phyloP scores from a whole-genome alignment of 345 rosid genomes.

The Populus nigra region DNA sequence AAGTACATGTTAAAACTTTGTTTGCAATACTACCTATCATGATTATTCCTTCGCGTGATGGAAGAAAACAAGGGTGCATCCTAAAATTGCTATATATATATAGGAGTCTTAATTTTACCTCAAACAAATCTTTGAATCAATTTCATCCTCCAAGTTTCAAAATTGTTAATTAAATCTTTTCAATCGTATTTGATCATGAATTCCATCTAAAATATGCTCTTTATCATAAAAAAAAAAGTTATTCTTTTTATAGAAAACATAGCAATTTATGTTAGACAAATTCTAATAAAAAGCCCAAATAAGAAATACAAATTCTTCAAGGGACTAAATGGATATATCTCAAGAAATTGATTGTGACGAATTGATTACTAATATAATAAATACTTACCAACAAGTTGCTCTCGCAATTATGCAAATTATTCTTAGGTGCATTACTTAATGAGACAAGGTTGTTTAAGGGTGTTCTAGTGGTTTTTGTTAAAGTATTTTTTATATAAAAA shows the following conservation, averaged over 20 bases:
- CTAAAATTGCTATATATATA: too few relatives aligned
- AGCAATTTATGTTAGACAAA: too few relatives aligned
- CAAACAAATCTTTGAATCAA: not conserved
- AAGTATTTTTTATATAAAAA: too few relatives aligned
- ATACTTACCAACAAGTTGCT: not conserved
- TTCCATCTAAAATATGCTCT: not conserved
- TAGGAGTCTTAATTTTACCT: not conserved
- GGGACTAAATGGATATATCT: not conserved
- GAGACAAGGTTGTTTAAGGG: not conserved
- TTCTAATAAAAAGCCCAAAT: not conserved
- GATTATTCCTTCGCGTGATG: not conserved
- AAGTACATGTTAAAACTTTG: not conserved
- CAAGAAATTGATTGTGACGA: not conserved
- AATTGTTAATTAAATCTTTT: too few relatives aligned
- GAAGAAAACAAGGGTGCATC: not conserved
- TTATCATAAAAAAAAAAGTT: too few relatives aligned
- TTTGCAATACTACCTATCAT: not conserved
- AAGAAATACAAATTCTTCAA: not conserved
- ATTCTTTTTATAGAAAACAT: too few relatives aligned
- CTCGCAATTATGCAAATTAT: slow-evolving; percentile 7
- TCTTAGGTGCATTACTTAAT: slow-evolving; percentile 9
- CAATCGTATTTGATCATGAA: not conserved
- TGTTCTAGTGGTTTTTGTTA: fast-evolving
- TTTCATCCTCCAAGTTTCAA: not conserved
- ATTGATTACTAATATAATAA: too few relatives aligned